Evolutionary conservation across 1,284 basidiomycete genomes (phyloP).

Genomic region (Rhodotorula sp.): DNA sequence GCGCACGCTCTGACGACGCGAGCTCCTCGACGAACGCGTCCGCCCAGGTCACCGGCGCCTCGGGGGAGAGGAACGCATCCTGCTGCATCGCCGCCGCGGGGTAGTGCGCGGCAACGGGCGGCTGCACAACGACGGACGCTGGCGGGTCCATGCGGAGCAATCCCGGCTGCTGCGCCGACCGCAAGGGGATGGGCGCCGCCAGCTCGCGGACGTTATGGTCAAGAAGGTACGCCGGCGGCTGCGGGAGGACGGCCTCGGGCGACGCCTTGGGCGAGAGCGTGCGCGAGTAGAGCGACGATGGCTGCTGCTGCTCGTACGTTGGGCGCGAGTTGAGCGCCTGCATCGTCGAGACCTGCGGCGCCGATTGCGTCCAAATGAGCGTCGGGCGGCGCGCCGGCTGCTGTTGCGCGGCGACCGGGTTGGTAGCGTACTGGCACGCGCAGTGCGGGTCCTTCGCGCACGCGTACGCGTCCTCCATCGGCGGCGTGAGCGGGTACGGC

Average conservation of each 20-base stretch:
- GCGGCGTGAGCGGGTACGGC: slow-evolving; percentile 20
- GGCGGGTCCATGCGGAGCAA: neutral
- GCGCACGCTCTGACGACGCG: neutral
- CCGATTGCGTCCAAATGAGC: neutral
- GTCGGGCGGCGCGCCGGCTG: neutral
- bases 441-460: neutral
- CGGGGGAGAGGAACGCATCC: slow-evolving; percentile 6
- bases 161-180: neutral
- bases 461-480: neutral
- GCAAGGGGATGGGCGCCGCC: neutral
- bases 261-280: neutral
- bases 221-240: neutral
- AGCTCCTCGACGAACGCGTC: slow-evolving; percentile 3
- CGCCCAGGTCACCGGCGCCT: neutral
- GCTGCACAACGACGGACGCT: neutral
- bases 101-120: neutral
- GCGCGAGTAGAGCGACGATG: neutral
- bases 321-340: neutral
- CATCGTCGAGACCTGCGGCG: neutral
- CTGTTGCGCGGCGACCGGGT: neutral
- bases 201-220: neutral
- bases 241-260: neutral
- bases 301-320: neutral
- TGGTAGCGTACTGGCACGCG: neutral
- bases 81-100: neutral